Conservation (phyloP, 768 basidiomycete genomes). For the Leccinum obscurum region DNA sequence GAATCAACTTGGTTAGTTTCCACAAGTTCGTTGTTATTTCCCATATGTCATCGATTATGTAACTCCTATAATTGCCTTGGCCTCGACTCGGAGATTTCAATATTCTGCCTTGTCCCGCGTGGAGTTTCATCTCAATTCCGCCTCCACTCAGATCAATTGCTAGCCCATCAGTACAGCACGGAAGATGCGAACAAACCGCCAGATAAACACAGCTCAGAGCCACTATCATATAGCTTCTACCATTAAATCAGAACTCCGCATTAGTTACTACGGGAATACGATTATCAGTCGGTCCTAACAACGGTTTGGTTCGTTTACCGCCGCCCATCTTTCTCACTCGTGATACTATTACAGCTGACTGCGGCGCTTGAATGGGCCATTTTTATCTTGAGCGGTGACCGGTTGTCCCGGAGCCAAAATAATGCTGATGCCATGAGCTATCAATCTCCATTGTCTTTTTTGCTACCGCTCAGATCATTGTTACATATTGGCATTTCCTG, state of each 20-base stretch:
- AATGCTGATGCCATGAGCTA: no score
- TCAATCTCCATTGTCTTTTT: neutral
- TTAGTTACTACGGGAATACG: neutral
- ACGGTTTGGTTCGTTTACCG: neutral
- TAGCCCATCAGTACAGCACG: neutral
- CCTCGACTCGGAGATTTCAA: neutral
- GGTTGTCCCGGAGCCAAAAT: neutral
- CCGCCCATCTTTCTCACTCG: neutral
- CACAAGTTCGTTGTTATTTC: neutral
- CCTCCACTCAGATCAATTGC: neutral
- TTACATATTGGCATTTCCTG: slow-evolving; percentile 9
- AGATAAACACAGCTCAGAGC: neutral
- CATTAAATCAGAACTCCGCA: neutral
- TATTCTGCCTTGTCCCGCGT: neutral
- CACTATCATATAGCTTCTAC: neutral
- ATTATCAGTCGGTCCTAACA: neutral
- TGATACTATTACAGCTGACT: neutral
- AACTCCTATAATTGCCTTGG: neutral
- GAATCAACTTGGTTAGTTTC: neutral
- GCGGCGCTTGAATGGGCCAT: no score
- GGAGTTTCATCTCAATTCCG: neutral
- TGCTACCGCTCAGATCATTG: neutral
- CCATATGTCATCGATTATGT: neutral
- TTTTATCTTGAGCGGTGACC: neutral
- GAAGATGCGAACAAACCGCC: neutral